Evolutionary conservation across 2,329 filamentous ascomycete genomes (phyloP).

Genomic region (Orbilia blumenaviensis): DNA sequence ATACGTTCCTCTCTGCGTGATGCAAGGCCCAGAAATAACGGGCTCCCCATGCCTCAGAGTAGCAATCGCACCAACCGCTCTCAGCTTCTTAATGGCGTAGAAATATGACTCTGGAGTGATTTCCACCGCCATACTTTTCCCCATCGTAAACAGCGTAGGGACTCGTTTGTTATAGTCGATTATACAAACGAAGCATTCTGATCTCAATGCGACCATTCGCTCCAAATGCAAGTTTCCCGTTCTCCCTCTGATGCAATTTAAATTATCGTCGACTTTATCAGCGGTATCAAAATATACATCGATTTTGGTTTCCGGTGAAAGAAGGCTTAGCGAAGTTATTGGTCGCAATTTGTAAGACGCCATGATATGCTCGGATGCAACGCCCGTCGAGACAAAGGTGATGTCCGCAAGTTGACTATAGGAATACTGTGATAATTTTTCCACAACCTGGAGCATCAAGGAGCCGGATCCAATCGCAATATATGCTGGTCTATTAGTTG

Average conservation of each 20-base stretch:
- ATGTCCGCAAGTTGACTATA: constrained; percentile 23
- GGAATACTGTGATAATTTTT: constrained; percentile 25
- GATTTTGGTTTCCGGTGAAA: constrained; percentile 67
- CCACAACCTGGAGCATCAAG: constrained; percentile 33
- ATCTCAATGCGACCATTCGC: constrained; percentile 32
- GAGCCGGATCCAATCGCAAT: constrained; percentile 43
- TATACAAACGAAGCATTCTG: constrained; percentile 32
- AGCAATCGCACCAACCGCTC: constrained; percentile 14
- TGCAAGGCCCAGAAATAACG: constrained; percentile 18
- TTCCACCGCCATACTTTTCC: constrained; percentile 39
- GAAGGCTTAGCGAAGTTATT: constrained; percentile 25
- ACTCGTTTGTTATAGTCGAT: constrained; percentile 41
- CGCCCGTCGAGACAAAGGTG: constrained; percentile 41
- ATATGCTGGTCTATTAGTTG: constrained; percentile 29
- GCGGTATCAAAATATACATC: constrained; percentile 96
- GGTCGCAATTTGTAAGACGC: constrained; percentile 36
- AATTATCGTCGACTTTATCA: constrained; percentile 91
- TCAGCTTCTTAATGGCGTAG: constrained; percentile 19
- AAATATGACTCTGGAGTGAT: constrained; percentile 48
- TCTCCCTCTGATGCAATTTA: constrained; percentile 93
- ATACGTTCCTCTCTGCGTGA: constrained; percentile 27
- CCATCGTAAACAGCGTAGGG: constrained; percentile 30
- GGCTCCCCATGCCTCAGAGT: constrained; percentile 28
- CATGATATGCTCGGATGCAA: constrained; percentile 46
- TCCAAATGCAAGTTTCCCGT: constrained; percentile 34